phyloP scores from a whole-genome alignment of 805 yeast genomes.

The Ogataea parapolymorpha region DNA sequence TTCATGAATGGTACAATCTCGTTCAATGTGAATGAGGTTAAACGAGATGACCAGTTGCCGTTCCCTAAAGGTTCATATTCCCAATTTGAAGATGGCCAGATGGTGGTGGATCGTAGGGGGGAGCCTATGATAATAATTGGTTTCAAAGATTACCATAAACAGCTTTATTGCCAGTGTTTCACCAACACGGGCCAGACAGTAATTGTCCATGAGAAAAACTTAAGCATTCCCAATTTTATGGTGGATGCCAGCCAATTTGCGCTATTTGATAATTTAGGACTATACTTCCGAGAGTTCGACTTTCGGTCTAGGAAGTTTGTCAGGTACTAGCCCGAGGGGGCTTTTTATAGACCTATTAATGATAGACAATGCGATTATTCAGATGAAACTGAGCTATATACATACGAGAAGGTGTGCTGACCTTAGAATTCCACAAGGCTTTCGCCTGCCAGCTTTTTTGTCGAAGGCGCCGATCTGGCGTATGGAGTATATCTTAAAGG shows the following conservation, averaged over 20 bases:
- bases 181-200: background rate
- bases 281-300: constrained; percentile 12
- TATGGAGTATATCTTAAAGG: constrained; percentile 57
- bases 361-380: no score
- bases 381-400: no score
- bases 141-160: constrained; percentile 1
- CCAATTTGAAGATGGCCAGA: background rate
- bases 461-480: constrained; percentile 18
- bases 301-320: constrained; percentile 7
- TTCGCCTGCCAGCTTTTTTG: constrained; percentile 2
- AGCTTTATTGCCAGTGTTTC: background rate
- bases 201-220: background rate
- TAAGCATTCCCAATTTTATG: background rate
- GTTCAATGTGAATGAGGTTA: background rate
- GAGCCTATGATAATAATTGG: constrained; percentile 2
- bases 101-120: background rate
- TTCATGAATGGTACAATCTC: background rate
- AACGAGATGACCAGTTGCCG: background rate
- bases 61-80: background rate
- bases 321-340: background rate
- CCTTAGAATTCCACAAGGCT: constrained; percentile 1
- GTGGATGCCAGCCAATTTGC: constrained; percentile 7
- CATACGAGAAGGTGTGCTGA: no score
- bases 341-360: no score
- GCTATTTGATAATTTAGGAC: constrained; percentile 16